Evolutionary conservation across 2,329 filamentous ascomycete genomes (phyloP).

Genomic region (Periconia sp.): DNA sequence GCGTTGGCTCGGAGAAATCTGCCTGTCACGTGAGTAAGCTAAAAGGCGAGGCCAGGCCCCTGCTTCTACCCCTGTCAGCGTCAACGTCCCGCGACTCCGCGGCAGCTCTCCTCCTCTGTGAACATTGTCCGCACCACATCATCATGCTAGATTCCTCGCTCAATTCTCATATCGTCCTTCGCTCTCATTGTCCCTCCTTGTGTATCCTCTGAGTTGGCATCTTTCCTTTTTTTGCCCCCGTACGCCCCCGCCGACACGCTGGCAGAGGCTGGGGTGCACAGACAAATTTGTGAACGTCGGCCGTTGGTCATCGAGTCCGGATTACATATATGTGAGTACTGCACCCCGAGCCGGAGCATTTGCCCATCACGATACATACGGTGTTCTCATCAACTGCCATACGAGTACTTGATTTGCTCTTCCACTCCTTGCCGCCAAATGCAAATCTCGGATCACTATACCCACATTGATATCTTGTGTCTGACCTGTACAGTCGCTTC

Average conservation of each 20-base stretch:
- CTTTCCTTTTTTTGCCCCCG: neutral
- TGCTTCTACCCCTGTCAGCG: neutral
- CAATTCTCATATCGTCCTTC: neutral
- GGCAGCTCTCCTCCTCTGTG: neutral
- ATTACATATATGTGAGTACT: too few relatives aligned
- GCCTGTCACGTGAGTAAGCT: slow-evolving; percentile 13
- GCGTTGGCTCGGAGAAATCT: neutral
- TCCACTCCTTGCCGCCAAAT: neutral
- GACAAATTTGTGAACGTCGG: neutral
- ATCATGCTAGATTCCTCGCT: slow-evolving; percentile 9
- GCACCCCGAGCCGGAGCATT: too few relatives aligned
- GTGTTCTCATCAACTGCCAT: neutral
- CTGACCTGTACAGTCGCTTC: neutral
- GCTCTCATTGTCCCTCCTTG: neutral
- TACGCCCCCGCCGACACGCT: neutral
- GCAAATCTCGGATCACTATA: neutral
- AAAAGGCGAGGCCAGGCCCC: neutral
- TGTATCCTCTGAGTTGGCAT: neutral
- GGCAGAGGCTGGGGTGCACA: neutral
- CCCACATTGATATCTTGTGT: neutral
- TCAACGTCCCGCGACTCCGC: neutral
- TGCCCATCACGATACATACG: too few relatives aligned
- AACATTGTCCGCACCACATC: slow-evolving; percentile 7
- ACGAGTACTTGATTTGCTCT: neutral
- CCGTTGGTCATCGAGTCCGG: neutral